Conservation (phyloP, 2,329 filamentous ascomycete species). For the Hymenoscyphus fructigenus region DNA sequence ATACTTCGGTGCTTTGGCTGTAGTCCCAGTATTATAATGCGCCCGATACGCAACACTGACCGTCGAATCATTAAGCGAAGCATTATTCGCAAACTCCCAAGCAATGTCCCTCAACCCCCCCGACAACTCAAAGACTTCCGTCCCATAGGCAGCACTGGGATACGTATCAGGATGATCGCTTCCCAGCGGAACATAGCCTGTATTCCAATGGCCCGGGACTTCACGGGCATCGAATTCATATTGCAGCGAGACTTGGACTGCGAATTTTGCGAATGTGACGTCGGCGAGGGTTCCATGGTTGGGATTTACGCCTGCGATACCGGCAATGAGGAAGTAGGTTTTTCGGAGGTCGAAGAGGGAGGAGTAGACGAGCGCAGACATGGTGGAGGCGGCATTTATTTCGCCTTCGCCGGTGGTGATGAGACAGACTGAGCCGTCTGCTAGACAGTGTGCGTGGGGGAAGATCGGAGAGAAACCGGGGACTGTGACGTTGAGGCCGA, state of each 20-base stretch:
- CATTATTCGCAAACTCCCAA: conserved; percentile 46
- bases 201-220: conserved; percentile 60
- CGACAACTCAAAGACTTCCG: conserved; percentile 67
- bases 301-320: conserved; percentile 73
- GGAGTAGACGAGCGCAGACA: conserved; percentile 61
- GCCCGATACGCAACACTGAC: conserved; percentile 52
- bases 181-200: conserved; percentile 67
- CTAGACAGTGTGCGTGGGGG: conserved; percentile 62
- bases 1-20: conserved; percentile 23
- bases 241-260: conserved; percentile 70
- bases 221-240: conserved; percentile 72
- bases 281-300: conserved; percentile 61
- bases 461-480: conserved; percentile 61
- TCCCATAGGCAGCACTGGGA: conserved; percentile 59
- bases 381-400: conserved; percentile 69
- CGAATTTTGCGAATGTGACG: conserved; percentile 65
- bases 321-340: conserved; percentile 69
- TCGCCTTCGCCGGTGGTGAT: conserved; percentile 54
- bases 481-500: conserved; percentile 52
- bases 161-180: conserved; percentile 51
- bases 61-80: conserved; percentile 50
- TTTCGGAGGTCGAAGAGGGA: conserved; percentile 58
- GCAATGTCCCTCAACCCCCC: conserved; percentile 51
- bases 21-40: conserved; percentile 41
- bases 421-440: conserved; percentile 61